phyloP scores from a whole-genome alignment of 139 green algal species.

The Chlorella sp. region DNA sequence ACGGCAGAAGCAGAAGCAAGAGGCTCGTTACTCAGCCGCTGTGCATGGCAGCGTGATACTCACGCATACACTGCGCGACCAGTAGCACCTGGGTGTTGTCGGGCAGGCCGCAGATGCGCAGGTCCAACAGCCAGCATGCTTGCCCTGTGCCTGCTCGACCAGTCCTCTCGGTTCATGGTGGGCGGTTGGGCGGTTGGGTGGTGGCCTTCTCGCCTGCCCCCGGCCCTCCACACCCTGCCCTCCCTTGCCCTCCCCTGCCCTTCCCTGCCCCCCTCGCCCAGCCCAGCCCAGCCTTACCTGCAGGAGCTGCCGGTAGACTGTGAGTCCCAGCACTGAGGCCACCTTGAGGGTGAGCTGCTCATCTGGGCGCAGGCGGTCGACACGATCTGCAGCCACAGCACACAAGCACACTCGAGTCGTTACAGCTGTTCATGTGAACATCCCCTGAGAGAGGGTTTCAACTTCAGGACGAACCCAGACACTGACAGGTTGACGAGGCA shows the following conservation, averaged over 20 bases:
- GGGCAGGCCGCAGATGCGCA: too few species aligned
- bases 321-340: conserved; percentile 72
- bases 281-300: conserved; percentile 31
- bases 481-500: too few species aligned
- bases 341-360: conserved; percentile 79
- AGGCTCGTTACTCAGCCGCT: not conserved
- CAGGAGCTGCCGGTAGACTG: conserved; percentile 72
- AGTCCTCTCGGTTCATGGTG: not conserved
- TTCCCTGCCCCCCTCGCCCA: not conserved
- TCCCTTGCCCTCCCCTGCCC: not conserved
- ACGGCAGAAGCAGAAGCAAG: too few species aligned
- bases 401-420: too few species aligned
- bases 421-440: too few species aligned
- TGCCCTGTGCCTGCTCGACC: too few species aligned
- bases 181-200: not conserved
- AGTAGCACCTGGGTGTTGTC: not conserved
- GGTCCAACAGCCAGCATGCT: too few species aligned
- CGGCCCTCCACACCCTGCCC: not conserved
- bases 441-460: too few species aligned
- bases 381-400: conserved; percentile 45
- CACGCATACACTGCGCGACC: too few species aligned
- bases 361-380: conserved; percentile 72
- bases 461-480: too few species aligned
- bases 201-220: not conserved
- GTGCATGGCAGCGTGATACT: not conserved